Percentiles rank a stretch among this genome's conserved stretches.
Evolutionary conservation across 768 basidiomycete genomes (phyloP).

Genomic region (Tylopilus sp.): DNA sequence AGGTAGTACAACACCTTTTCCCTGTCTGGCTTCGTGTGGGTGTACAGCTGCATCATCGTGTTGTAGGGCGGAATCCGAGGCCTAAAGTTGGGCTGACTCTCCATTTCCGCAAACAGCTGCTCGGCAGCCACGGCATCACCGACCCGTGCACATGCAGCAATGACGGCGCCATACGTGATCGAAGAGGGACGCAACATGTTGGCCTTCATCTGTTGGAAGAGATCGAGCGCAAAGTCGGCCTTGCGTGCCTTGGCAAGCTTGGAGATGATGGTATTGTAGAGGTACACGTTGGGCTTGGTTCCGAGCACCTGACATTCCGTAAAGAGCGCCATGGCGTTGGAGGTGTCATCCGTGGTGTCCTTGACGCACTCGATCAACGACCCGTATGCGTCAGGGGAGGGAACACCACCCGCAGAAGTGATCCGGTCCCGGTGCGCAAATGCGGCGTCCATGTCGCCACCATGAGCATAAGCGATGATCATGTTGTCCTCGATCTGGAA

Average conservation of each 20-base stretch:
- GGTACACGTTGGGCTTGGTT: slow-evolving; percentile 76
- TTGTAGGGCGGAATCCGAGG: slow-evolving; percentile 95
- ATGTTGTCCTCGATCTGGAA: slow-evolving; percentile 81
- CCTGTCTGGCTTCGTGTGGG: slow-evolving; percentile 85
- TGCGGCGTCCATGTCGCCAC: slow-evolving; percentile 75
- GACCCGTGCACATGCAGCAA: slow-evolving; percentile 90
- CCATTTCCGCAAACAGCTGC: slow-evolving; percentile 84
- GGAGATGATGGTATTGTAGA: slow-evolving; percentile 97
- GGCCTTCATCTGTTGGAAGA: slow-evolving; percentile 87
- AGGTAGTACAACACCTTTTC: slow-evolving; percentile 74
- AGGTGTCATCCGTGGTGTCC: slow-evolving; percentile 94
- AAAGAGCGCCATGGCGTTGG: slow-evolving; percentile 82
- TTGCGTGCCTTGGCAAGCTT: slow-evolving; percentile 94
- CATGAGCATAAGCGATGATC: slow-evolving; percentile 82
- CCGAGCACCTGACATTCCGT: slow-evolving; percentile 68
- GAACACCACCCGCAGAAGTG: slow-evolving; percentile 70
- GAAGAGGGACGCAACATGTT: slow-evolving; percentile 59
- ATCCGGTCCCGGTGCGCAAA: slow-evolving; percentile 79
- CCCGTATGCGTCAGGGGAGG: slow-evolving; percentile 89
- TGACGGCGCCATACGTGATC: slow-evolving; percentile 93
- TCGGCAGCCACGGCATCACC: slow-evolving; percentile 85
- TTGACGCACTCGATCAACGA: slow-evolving; percentile 83
- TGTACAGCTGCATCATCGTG: slow-evolving; percentile 97
- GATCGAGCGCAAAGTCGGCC: slow-evolving; percentile 80
- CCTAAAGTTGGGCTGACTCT: slow-evolving; percentile 63